These are phyloP conservation scores for Cucumis sativus DNA, from an alignment of 306 rosid species.

Conservation along the genomic window Cucumber_9930_V3 NC_026661.2:4789501-4790000, in stretches of 20 bases:
- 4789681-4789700: slow-evolving; percentile 92
- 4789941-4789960: slow-evolving; percentile 78
- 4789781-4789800: slow-evolving; percentile 89
- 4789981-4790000: slow-evolving; percentile 95
- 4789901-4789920: slow-evolving; percentile 98
- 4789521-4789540: neutral
- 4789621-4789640: slow-evolving; percentile 62
- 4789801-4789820: slow-evolving; percentile 79
- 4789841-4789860: slow-evolving; percentile 94
- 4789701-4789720: slow-evolving; percentile 98
- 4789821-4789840: slow-evolving; percentile 93
- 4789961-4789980: slow-evolving; percentile 93
- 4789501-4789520: neutral
- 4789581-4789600: neutral
- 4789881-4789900: slow-evolving; percentile 92
- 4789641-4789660: slow-evolving; percentile 92
- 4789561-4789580: neutral
- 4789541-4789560: neutral
- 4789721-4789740: slow-evolving; percentile 98
- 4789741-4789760: slow-evolving; percentile 85
- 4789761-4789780: slow-evolving; percentile 82
- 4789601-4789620: slow-evolving; percentile 60
- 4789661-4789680: slow-evolving; percentile 93
- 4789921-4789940: slow-evolving; percentile 83
- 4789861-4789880: slow-evolving; percentile 87